A percentile compares a stretch with the other conserved stretches of the same genome.
phyloP scores from a whole-genome alignment of 768 basidiomycete genomes.

The Lactifluus rugatus region DNA sequence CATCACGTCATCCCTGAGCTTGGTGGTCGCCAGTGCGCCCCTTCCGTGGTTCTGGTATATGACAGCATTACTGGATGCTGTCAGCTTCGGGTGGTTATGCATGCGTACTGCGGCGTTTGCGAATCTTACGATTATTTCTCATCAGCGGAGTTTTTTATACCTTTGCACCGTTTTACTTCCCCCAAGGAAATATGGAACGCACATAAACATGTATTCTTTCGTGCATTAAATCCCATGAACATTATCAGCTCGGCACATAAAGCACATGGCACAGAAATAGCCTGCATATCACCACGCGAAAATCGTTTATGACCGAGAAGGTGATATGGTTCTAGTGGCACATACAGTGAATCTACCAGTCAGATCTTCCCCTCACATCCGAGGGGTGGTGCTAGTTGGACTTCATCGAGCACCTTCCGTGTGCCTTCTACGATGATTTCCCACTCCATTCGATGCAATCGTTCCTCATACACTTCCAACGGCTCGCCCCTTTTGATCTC shows the following conservation, averaged over 20 bases:
- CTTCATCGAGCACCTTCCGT: conserved; percentile 52
- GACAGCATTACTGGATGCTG: background rate
- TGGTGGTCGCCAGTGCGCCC: conserved; percentile 1
- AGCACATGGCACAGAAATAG: background rate
- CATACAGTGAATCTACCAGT: conserved; percentile 7
- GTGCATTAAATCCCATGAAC: background rate
- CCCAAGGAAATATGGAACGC: conserved; percentile 5
- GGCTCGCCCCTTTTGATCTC: conserved; percentile 63
- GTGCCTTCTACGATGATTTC: conserved; percentile 85
- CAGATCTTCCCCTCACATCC: conserved; percentile 1
- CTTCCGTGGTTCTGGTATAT: conserved; percentile 1
- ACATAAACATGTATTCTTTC: background rate
- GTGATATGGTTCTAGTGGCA: background rate
- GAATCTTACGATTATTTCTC: background rate
- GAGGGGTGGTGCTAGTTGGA: conserved; percentile 15
- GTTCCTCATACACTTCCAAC: conserved; percentile 58
- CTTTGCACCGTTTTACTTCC: conserved; percentile 6
- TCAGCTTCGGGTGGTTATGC: background rate
- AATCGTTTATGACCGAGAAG: background rate
- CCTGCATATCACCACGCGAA: background rate
- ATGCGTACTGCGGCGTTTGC: conserved; percentile 7
- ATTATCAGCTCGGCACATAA: background rate
- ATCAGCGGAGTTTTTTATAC: background rate
- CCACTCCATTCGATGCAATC: conserved; percentile 81
- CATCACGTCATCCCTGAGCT: background rate